Evolutionary conservation across 805 yeast genomes (phyloP), one percentile per base, ranked within the genome.

Genomic region (Zygotorulaspora sp.): DNA sequence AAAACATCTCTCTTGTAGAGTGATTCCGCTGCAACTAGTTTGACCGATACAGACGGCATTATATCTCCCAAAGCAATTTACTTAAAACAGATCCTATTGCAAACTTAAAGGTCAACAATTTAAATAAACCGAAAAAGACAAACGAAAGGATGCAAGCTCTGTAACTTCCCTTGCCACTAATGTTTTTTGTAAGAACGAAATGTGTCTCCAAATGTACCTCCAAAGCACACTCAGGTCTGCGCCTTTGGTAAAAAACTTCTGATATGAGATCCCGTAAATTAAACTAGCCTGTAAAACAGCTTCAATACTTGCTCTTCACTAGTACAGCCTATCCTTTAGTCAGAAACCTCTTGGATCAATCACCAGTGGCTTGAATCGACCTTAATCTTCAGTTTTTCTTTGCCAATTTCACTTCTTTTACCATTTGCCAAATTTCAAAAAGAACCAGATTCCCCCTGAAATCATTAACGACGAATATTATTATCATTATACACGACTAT

Each of bases 11-110:
- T 75, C 65, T 92, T 92, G 64, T 86, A 87, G 40, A 92, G 78
- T 17, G 95, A 85, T 62, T 92, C 98, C 10, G 97, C 97, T 11
- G 97, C 97, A 30, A 92, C 90, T 27, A 92, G 75, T 57, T 82
- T 80, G 27, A 83, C 88, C 41, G 72, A 72, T 48, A 80, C 72
- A 5, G 60, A 47, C 5, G 57, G 45, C 62, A 57, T 55, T 11
- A 13, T 23, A 23, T n/a, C 26, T n/a, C n/a, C n/a, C n/a, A n/a
- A n/a, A n/a, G n/a, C n/a, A n/a, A n/a, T n/a, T n/a, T n/a, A n/a
- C n/a, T n/a, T n/a, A n/a, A n/a, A n/a, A n/a, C n/a, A n/a, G n/a
- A n/a, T n/a, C n/a, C n/a, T n/a, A n/a, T n/a, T n/a, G n/a, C n/a
- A n/a, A n/a, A n/a, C n/a, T n/a, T n/a, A n/a, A n/a, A n/a, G 12